Conservation (phyloP, 1,284 basidiomycete genomes). For the Trametes hirsuta region DNA sequence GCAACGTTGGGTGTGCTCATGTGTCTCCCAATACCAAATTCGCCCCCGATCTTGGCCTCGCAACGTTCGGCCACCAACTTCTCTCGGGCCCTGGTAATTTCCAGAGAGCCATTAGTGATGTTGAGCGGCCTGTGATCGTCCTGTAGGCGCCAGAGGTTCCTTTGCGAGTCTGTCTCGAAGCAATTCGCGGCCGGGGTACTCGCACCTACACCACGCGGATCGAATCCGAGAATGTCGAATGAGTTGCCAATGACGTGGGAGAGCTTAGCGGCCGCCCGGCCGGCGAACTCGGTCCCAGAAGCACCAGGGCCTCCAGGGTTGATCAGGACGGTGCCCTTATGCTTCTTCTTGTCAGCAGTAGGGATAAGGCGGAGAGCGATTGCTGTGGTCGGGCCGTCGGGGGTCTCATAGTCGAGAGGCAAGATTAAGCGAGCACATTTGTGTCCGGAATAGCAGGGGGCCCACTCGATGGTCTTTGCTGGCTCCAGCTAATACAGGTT, state of each 20-base stretch:
- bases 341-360: constrained; percentile 30
- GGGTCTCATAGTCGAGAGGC: constrained; percentile 41
- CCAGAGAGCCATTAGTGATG: constrained; percentile 40
- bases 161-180: constrained; percentile 26
- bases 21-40: constrained; percentile 37
- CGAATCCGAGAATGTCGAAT: constrained; percentile 55
- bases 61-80: constrained; percentile 16
- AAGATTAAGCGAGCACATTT: constrained; percentile 31
- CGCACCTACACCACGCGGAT: constrained; percentile 38
- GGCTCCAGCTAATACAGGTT: constrained; percentile 12
- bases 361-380: constrained; percentile 41
- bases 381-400: constrained; percentile 33
- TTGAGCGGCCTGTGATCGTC: constrained; percentile 2
- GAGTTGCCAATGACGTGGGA: constrained; percentile 43
- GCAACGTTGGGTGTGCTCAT: constrained; percentile 50
- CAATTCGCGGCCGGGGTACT: constrained; percentile 25
- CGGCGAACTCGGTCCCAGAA: constrained; percentile 43
- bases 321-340: constrained; percentile 49
- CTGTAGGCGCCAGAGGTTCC: constrained; percentile 21
- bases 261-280: constrained; percentile 33
- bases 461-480: constrained; percentile 23
- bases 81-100: constrained; percentile 35
- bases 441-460: constrained; percentile 24
- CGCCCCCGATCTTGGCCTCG: constrained; percentile 20
- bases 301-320: constrained; percentile 59